A percentile compares a stretch with the other conserved stretches of the same genome.
Evolutionary conservation across 129 eudicot genomes (phyloP).

Genomic region (Gnaphalium uliginosum): DNA sequence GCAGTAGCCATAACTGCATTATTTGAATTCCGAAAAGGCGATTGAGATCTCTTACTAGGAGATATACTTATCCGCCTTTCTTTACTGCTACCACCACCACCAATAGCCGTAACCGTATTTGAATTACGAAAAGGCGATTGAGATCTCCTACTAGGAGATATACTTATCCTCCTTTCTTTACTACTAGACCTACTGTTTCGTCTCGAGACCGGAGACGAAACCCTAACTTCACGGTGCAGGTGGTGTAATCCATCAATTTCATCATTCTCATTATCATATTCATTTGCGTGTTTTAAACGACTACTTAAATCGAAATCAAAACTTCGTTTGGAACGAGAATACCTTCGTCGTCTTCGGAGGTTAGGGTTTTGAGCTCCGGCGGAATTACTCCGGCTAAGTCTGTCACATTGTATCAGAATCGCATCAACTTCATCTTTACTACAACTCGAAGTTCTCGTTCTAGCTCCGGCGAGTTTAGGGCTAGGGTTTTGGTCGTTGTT

Average conservation of each 20-base stretch:
- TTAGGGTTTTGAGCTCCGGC: conserved; percentile 17
- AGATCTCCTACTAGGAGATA: background rate
- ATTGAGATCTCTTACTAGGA: conserved; percentile 85
- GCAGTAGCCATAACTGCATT: background rate
- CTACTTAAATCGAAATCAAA: background rate
- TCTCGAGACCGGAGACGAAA: conserved; percentile 38
- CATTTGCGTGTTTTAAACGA: conserved; percentile 12
- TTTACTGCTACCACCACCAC: background rate
- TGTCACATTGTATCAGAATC: conserved; percentile 71
- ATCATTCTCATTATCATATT: conserved; percentile 36
- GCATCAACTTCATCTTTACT: conserved; percentile 81
- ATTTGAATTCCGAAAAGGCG: conserved; percentile 45
- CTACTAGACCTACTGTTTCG: conserved; percentile 69
- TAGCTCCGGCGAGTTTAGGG: background rate
- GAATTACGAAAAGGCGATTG: background rate
- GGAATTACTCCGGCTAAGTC: conserved; percentile 88
- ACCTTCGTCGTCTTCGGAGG: conserved; percentile 46
- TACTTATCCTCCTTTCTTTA: conserved; percentile 58
- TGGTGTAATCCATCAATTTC: conserved; percentile 35
- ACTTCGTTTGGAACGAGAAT: conserved; percentile 18
- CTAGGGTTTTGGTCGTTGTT: conserved; percentile 23
- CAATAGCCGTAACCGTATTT: background rate
- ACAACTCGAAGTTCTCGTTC: conserved; percentile 64
- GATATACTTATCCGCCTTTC: conserved; percentile 56
- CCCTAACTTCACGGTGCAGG: conserved; percentile 56